A percentile compares a stretch with the other conserved stretches of the same genome.
phyloP scores from a whole-genome alignment of 495 filamentous ascomycete genomes.

The Rhizodiscina lignyota region DNA sequence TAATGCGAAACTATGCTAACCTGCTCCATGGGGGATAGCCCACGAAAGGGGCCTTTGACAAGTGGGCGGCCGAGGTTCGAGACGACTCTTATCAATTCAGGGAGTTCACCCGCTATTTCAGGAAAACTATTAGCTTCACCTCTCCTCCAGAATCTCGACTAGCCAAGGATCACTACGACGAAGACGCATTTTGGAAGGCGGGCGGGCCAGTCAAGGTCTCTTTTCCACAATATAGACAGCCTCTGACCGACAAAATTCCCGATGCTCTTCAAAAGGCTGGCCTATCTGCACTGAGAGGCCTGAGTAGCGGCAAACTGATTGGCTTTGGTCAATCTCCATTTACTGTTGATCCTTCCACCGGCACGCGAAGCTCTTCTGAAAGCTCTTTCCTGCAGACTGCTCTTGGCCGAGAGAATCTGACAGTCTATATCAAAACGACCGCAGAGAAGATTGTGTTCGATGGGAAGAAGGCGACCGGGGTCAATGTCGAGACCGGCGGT shows the following conservation, averaged over 20 bases:
- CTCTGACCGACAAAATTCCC: slow-evolving; percentile 17
- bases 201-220: slow-evolving; percentile 12
- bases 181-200: no score
- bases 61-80: slow-evolving; percentile 39
- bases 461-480: slow-evolving; percentile 19
- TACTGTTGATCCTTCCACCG: slow-evolving; percentile 13
- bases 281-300: slow-evolving; percentile 11
- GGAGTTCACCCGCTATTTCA: slow-evolving; percentile 34
- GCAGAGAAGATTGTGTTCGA: slow-evolving; percentile 24
- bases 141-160: slow-evolving; percentile 31
- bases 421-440: slow-evolving; percentile 17
- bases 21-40: no score
- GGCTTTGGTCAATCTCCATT: slow-evolving; percentile 16
- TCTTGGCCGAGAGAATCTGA: slow-evolving; percentile 11
- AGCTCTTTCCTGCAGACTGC: slow-evolving; percentile 8
- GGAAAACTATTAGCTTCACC: slow-evolving; percentile 35
- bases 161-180: no score
- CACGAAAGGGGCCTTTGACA: slow-evolving; percentile 25
- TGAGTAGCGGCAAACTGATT: slow-evolving; percentile 20
- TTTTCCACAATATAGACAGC: slow-evolving; percentile 10
- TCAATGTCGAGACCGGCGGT: slow-evolving; percentile 17
- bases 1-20: no score
- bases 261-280: slow-evolving; percentile 20
- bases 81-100: slow-evolving; percentile 38
- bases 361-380: slow-evolving; percentile 10